Evolutionary conservation across 2,329 filamentous ascomycete species (phyloP).

Genomic region (Cladosporium sp.): DNA sequence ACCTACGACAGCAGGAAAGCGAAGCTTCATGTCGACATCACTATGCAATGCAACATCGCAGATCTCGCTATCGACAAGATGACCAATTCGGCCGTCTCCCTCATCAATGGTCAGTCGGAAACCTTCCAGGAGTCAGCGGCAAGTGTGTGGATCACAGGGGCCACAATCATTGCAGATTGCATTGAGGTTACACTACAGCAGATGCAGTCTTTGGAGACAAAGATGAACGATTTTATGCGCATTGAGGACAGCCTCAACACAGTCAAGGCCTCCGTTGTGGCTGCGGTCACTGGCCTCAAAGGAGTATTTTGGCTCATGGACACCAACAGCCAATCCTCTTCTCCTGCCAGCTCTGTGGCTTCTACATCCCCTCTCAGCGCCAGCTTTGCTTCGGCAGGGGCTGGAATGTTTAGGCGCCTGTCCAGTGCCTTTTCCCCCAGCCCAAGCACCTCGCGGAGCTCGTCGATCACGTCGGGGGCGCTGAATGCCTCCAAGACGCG

Average conservation of each 20-base stretch:
- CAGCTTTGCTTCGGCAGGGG: conserved; percentile 23
- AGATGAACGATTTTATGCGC: conserved; percentile 41
- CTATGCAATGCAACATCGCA: conserved; percentile 40
- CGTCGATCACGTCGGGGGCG: conserved; percentile 18
- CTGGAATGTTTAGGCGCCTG: conserved; percentile 27
- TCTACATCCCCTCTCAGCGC: conserved; percentile 17
- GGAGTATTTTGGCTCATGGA: conserved; percentile 43
- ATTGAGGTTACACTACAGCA: conserved; percentile 37
- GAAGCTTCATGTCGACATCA: conserved; percentile 39
- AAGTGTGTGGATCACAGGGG: conserved; percentile 40
- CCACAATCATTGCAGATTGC: conserved; percentile 41
- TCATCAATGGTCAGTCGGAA: conserved; percentile 38
- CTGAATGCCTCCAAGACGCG: background rate
- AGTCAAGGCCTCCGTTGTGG: conserved; percentile 37
- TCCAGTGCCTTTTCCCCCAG: conserved; percentile 27
- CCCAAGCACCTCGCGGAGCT: conserved; percentile 12
- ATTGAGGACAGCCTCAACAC: conserved; percentile 40
- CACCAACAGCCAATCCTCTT: conserved; percentile 11
- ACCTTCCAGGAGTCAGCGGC: conserved; percentile 37
- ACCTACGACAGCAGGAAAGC: conserved; percentile 25
- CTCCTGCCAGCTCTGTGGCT: conserved; percentile 10
- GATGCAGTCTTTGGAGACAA: conserved; percentile 35
- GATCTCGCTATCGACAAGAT: conserved; percentile 43
- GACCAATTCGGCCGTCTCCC: conserved; percentile 37
- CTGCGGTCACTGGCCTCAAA: conserved; percentile 37